Conservation (phyloP, 495 filamentous ascomycete genomes). For the Aspergillus mulundensis region DNA sequence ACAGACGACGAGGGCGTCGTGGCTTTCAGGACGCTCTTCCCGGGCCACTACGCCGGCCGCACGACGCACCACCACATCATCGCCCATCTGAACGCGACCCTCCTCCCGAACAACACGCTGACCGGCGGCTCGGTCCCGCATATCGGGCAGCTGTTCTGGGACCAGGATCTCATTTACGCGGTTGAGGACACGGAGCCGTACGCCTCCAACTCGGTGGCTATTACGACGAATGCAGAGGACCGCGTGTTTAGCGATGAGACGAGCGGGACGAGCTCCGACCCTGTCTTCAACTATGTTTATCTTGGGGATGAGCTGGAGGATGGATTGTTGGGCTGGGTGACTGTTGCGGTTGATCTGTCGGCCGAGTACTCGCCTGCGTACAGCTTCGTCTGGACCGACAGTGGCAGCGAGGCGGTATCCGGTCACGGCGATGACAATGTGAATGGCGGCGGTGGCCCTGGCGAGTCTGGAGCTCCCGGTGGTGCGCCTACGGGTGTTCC, state of each 20-base stretch:
- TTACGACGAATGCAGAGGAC: conserved; percentile 53
- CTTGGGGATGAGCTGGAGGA: conserved; percentile 46
- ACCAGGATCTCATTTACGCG: conserved; percentile 45
- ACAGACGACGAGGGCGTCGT: conserved; percentile 48
- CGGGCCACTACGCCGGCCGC: conserved; percentile 51
- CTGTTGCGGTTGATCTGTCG: background rate
- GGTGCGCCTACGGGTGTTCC: background rate
- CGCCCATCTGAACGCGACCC: conserved; percentile 30
- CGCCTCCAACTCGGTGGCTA: conserved; percentile 46
- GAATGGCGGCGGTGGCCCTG: background rate
- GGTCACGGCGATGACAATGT: background rate
- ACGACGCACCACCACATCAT: conserved; percentile 35
- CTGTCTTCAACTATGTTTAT: conserved; percentile 52
- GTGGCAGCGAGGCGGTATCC: background rate
- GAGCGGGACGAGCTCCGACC: conserved; percentile 50
- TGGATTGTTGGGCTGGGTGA: conserved; percentile 25
- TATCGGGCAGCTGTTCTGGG: conserved; percentile 62
- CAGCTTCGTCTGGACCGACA: conserved; percentile 2
- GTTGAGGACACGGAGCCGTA: conserved; percentile 52
- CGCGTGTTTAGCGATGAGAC: conserved; percentile 31
- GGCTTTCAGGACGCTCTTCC: conserved; percentile 49
- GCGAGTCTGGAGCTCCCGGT: background rate
- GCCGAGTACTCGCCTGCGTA: background rate
- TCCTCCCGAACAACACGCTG: conserved; percentile 30
- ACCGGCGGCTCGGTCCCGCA: conserved; percentile 36